Conservation (phyloP, 345 rosid species). For the Aegle marmelos region DNA sequence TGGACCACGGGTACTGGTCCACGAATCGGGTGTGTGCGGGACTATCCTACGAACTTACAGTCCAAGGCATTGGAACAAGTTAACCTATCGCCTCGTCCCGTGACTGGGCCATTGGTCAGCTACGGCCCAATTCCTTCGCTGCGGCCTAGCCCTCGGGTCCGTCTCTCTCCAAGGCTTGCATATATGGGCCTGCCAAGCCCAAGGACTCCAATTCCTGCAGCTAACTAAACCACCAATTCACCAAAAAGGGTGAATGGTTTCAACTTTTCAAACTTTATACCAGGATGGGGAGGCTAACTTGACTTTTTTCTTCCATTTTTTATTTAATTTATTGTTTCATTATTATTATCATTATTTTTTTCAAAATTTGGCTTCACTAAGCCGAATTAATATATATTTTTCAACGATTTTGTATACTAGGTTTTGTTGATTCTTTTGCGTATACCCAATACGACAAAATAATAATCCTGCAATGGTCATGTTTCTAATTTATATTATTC, state of each 20-base stretch:
- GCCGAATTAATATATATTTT: neutral
- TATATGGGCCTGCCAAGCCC: slow-evolving; percentile 87
- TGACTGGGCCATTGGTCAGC: slow-evolving; percentile 21
- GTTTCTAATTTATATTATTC: neutral
- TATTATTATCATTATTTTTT: neutral
- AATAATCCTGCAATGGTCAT: neutral
- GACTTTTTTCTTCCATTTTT: neutral
- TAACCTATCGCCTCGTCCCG: slow-evolving; percentile 69
- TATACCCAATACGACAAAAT: neutral
- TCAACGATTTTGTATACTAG: neutral
- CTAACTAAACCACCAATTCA: slow-evolving; percentile 1
- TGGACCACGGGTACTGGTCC: slow-evolving; percentile 82
- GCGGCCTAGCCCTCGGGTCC: slow-evolving; percentile 70
- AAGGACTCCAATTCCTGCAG: slow-evolving; percentile 30
- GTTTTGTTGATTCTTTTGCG: slow-evolving; percentile 7
- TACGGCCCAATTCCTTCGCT: slow-evolving; percentile 90
- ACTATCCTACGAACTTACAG: slow-evolving; percentile 70
- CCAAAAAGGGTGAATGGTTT: neutral
- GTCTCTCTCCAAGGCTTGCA: slow-evolving; percentile 72
- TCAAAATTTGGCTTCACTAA: neutral
- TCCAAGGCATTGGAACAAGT: slow-evolving; percentile 80
- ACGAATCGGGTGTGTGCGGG: slow-evolving; percentile 82
- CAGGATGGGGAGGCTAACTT: neutral
- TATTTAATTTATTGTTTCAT: neutral
- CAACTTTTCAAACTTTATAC: too few relatives aligned